Conservation (phyloP, 2,329 filamentous ascomycete genomes). For the Apiospora rasikravindrae region DNA sequence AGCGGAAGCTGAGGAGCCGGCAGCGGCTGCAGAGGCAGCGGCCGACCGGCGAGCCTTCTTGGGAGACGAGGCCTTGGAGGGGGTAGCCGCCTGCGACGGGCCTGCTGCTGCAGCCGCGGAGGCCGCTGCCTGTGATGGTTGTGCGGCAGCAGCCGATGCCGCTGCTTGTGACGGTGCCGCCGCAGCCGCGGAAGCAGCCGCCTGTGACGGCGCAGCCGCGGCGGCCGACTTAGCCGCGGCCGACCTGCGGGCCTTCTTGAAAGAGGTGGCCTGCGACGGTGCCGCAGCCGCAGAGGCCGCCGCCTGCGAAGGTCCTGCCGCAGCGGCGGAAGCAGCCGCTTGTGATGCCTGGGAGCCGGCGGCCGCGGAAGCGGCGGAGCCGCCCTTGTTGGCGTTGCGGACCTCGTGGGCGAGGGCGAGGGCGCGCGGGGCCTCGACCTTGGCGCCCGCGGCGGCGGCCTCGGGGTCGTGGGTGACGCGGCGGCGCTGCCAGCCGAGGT, state of each 20-base stretch:
- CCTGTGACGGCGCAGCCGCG: too few relatives aligned
- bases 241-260: neutral
- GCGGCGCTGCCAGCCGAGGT: neutral
- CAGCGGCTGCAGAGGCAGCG: too few relatives aligned
- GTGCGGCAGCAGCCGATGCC: too few relatives aligned
- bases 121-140: too few relatives aligned
- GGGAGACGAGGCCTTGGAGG: neutral
- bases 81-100: too few relatives aligned
- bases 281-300: neutral
- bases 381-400: constrained; percentile 5
- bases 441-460: neutral
- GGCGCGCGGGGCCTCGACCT: constrained; percentile 2
- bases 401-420: neutral
- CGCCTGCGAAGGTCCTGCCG: neutral
- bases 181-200: too few relatives aligned
- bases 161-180: too few relatives aligned
- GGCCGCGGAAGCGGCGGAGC: neutral
- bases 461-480: constrained; percentile 6
- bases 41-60: neutral
- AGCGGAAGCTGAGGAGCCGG: neutral
- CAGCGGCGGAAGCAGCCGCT: neutral
- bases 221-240: neutral
- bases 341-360: neutral
- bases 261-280: neutral
- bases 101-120: too few relatives aligned